Evolutionary conservation across 1,284 basidiomycete genomes (phyloP), one percentile per base, ranked within the genome.

Genomic region (Ustilago lituana): DNA sequence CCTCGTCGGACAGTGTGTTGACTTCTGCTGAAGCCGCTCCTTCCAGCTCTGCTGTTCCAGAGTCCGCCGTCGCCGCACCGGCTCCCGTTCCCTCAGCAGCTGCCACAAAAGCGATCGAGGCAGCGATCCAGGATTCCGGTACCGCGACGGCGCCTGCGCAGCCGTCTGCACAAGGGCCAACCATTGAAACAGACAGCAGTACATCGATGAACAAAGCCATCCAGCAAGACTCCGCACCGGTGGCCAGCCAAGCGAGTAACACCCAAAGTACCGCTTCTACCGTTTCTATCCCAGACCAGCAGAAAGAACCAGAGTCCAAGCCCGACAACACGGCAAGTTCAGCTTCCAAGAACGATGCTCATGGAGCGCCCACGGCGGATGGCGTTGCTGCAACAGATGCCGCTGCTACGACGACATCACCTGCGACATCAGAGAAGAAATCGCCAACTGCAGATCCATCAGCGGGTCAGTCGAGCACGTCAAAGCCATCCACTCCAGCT

Each of bases 391-490:
- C 36, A 15, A 23, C 35, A 1, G 19, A 53, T 27, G 31, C 58
- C 14, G 12, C 43, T 14, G 26, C 31, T 15, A 11, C 29, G 5
- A 49, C 61, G 9, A 22, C n/a, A n/a, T n/a, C 33, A 5, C 54
- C 55, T 20, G 45, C 54, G 15, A 64, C 55, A 14, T 55, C 61
- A 3, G 55, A 64, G 17, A 57, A 53, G 50, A 57, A 40, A 17
- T 44, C 0, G 3, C 26, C 7, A 22, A n/a, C 2, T 46, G 50
- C 14, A 43, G 15, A 3, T 15, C 53, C 6, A n/a, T 27, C 51
- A 7, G 29, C 35, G 31, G 41, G 31, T 5, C 36, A 35, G n/a
- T n/a, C 36, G 19, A 26, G 19, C n/a, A 23, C 15, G 12, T 64
- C 46, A n/a, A n/a, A 24, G 38, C 54, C 61, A 19, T 44, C 55